Evolutionary conservation across 768 basidiomycete genomes (phyloP).

Genomic region (Boletus rex-veris): DNA sequence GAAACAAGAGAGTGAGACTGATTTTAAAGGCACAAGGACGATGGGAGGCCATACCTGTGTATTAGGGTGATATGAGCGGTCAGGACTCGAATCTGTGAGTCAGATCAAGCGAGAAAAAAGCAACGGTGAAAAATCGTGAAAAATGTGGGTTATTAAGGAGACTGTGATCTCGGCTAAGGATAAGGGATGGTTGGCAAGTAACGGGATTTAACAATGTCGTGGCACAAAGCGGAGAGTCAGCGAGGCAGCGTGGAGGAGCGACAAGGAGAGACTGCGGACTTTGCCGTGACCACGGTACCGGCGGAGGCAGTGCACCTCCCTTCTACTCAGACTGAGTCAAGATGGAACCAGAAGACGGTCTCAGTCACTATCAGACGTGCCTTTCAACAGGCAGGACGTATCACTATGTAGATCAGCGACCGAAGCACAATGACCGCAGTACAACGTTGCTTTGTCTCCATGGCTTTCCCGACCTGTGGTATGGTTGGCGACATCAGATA

Average conservation of each 20-base stretch:
- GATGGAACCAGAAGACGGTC: not conserved
- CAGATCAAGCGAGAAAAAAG: constrained; percentile 27
- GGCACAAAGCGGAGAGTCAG: constrained; percentile 14
- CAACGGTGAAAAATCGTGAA: constrained; percentile 16
- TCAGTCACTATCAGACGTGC: constrained; percentile 43
- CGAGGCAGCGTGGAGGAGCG: constrained; percentile 22
- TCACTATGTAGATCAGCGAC: constrained; percentile 72
- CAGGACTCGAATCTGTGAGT: constrained; percentile 19
- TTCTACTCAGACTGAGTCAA: not conserved
- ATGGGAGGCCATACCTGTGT: too few relatives aligned
- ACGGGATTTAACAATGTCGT: constrained; percentile 4
- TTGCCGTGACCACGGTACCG: constrained; percentile 30
- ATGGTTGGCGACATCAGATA: constrained; percentile 76
- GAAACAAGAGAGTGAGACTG: not conserved
- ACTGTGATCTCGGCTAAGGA: constrained; percentile 14
- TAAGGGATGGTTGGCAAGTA: constrained; percentile 9
- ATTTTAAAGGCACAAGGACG: not conserved
- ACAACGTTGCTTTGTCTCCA: constrained; percentile 70
- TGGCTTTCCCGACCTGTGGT: constrained; percentile 75
- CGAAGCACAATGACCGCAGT: constrained; percentile 35
- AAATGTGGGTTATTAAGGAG: constrained; percentile 3
- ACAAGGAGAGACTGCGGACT: constrained; percentile 30
- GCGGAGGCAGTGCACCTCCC: constrained; percentile 14
- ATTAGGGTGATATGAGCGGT: constrained; percentile 24
- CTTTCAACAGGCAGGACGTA: constrained; percentile 62